Base-by-base conservation (phyloP, 2,329 filamentous ascomycete species). In the Trichoderma sp. region DNA sequence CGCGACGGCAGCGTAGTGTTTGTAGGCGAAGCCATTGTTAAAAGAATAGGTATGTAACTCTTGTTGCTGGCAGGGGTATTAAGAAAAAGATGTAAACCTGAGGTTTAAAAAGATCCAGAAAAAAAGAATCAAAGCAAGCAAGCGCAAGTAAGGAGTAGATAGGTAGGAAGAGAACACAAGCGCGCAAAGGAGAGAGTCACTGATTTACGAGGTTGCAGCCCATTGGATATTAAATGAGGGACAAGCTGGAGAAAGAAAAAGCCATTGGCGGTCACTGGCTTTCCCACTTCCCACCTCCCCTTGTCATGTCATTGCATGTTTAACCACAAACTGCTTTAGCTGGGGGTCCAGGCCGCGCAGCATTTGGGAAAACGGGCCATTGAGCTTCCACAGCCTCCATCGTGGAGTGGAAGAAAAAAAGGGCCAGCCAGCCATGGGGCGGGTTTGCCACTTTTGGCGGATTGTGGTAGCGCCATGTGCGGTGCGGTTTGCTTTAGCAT, bases 1-100 rank as follows among this genome's bases (percentile, higher is more conserved):
- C 86, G 82, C 72, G 86, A 82, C 60, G 86, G 85, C 75, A 86
- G 78, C 57, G 66, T 26, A 8, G 75, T 72, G 21, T 76, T 76
- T 28, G 76, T 78, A 21, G 81, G 79, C 57, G 81, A 82, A 26
- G 73, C 73, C 67, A 58, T 47, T 61, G 58, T 28, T 21, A 18
- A 32, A 21, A n/a, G 14, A 18, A 39, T 6, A 64, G 1, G 4
- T 34, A 14, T 53, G 18, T 43, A n/a, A 39, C 28, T 32, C 30
- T 53, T 51, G 28, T 34, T 32, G 9, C 62, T 21, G 2, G n/a
- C n/a, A 51, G n/a, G n/a, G 21, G 47, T 24, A 53, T 53, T 53
- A 24, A 53, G 47, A 53, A 43, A 53, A 53, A 24, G 47, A 53
- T 53, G 47, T 24, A 24, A 53, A 53, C 47, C 21, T 6, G 18